Percentiles rank a stretch among this genome's conserved stretches.
Evolutionary conservation across 2,329 filamentous ascomycete species (phyloP).

Genomic region (Magnaporthiopsis incrustans): DNA sequence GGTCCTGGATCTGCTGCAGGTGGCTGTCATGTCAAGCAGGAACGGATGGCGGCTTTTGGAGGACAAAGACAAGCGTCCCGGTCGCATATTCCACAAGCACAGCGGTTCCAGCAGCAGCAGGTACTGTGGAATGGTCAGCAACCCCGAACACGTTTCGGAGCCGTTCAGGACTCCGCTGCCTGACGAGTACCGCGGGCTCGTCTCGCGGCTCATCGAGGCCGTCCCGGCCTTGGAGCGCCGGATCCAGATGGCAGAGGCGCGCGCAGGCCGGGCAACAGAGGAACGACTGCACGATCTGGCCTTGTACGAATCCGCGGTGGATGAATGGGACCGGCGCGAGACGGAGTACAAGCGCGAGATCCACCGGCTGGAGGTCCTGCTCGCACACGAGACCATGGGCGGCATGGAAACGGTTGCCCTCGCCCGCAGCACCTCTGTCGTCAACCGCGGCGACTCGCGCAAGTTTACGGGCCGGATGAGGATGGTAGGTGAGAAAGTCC

Average conservation of each 20-base stretch:
- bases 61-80: neutral
- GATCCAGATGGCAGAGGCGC: slow-evolving; percentile 16
- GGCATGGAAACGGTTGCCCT: slow-evolving; percentile 36
- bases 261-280: slow-evolving; percentile 20
- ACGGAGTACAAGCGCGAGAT: slow-evolving; percentile 29
- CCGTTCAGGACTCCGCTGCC: slow-evolving; percentile 25
- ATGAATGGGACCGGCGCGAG: slow-evolving; percentile 31
- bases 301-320: slow-evolving; percentile 26
- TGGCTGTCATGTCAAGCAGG: slow-evolving; percentile 30
- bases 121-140: neutral
- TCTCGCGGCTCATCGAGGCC: slow-evolving; percentile 30
- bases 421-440: slow-evolving; percentile 32
- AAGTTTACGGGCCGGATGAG: slow-evolving; percentile 24
- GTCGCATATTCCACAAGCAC: neutral
- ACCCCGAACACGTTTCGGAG: neutral
- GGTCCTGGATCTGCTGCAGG: slow-evolving; percentile 35
- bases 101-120: neutral
- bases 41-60: slow-evolving; percentile 7
- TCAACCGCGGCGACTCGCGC: slow-evolving; percentile 28
- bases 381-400: slow-evolving; percentile 26
- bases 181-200: slow-evolving; percentile 32
- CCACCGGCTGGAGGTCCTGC: slow-evolving; percentile 28
- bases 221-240: slow-evolving; percentile 20
- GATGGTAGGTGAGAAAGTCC: slow-evolving; percentile 13
- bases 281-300: slow-evolving; percentile 23